phyloP scores from a whole-genome alignment of 768 basidiomycete genomes.

The Dacryopinax primogenitus region DNA sequence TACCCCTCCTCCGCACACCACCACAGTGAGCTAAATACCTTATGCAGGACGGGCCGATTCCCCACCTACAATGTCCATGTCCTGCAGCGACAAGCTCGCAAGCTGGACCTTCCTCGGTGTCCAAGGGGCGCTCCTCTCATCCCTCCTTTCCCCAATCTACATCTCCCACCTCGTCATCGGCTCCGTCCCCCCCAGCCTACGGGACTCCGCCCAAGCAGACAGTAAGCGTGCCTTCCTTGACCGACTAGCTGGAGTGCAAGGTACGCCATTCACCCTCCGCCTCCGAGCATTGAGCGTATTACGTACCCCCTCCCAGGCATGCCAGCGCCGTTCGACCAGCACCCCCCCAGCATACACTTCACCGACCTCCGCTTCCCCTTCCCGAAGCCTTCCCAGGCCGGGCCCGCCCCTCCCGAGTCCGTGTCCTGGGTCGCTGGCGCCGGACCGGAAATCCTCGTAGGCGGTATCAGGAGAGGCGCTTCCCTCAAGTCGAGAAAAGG shows the following conservation, averaged over 20 bases:
- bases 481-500: neutral
- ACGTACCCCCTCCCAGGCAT: conserved; percentile 30
- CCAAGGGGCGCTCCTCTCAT: conserved; percentile 64
- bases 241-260: conserved; percentile 32
- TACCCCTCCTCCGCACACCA: neutral
- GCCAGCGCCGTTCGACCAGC: conserved; percentile 37
- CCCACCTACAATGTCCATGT: conserved; percentile 69
- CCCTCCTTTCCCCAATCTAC: conserved; percentile 46
- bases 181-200: conserved; percentile 40
- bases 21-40: neutral
- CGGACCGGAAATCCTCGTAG: neutral
- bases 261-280: conserved; percentile 12
- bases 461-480: neutral
- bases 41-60: conserved; percentile 56
- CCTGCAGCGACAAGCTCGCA: conserved; percentile 91
- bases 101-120: conserved; percentile 73
- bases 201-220: conserved; percentile 38
- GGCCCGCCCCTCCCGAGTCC: neutral
- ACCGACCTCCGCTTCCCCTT: conserved; percentile 42
- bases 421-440: neutral
- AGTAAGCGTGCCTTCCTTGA: conserved; percentile 55
- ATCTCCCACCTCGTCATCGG: conserved; percentile 56
- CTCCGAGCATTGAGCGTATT: neutral
- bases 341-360: conserved; percentile 43
- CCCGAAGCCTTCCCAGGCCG: neutral